Evolutionary conservation across 768 basidiomycete genomes (phyloP).

Genomic region (Panaeolus cyanescens): DNA sequence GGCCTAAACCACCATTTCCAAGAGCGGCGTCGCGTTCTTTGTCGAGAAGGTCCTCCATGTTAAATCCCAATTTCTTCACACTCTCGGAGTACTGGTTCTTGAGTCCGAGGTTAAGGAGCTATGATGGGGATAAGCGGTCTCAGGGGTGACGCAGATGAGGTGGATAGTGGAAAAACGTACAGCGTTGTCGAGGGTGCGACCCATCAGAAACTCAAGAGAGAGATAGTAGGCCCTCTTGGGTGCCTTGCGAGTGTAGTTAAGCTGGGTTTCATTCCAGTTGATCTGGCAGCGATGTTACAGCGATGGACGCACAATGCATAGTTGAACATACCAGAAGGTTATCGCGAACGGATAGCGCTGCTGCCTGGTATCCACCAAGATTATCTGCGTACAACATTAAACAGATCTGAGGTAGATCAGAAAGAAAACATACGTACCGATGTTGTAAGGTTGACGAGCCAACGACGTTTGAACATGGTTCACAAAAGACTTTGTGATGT

Average conservation of each 20-base stretch:
- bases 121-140: constrained; percentile 38
- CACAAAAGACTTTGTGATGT: constrained; percentile 75
- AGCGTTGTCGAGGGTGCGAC: constrained; percentile 73
- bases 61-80: constrained; percentile 82
- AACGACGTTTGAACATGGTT: constrained; percentile 88
- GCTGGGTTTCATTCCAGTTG: constrained; percentile 86
- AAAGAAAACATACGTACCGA: constrained; percentile 43
- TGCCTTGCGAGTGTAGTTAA: constrained; percentile 75
- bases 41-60: constrained; percentile 83
- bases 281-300: constrained; percentile 37
- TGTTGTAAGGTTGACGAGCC: constrained; percentile 88
- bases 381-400: constrained; percentile 46
- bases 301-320: not conserved
- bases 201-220: constrained; percentile 92
- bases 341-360: constrained; percentile 86
- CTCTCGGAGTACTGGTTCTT: constrained; percentile 74
- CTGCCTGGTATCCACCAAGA: constrained; percentile 89
- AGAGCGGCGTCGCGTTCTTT: constrained; percentile 93
- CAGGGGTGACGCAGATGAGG: constrained; percentile 48
- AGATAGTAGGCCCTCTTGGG: constrained; percentile 95
- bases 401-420: not conserved
- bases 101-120: constrained; percentile 86
- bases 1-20: constrained; percentile 94
- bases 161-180: constrained; percentile 25
- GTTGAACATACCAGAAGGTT: constrained; percentile 67